Evolutionary conservation across 139 green algal genomes (phyloP).

Genomic region (Micractinium sp.): DNA sequence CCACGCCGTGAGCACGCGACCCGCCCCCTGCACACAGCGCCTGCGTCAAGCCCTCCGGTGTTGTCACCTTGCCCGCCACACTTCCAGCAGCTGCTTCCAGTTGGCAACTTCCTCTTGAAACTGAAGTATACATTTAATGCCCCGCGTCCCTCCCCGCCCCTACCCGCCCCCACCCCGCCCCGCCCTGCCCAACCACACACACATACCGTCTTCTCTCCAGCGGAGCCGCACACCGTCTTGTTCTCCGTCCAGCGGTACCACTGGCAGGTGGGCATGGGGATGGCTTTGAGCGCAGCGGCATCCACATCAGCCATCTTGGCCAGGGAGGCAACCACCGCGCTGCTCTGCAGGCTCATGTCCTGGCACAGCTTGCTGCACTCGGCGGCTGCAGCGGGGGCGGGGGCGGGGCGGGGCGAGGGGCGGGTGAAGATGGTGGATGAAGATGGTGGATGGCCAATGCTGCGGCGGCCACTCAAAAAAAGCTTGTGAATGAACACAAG

Average conservation of each 20-base stretch:
- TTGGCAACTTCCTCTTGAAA: too few relatives aligned
- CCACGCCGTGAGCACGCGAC: too few relatives aligned
- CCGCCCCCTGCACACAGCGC: too few relatives aligned
- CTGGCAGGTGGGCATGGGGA: not conserved
- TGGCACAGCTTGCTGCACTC: slow-evolving; percentile 4
- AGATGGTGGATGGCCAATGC: too few relatives aligned
- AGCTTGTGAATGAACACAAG: too few relatives aligned
- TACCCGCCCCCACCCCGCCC: not conserved
- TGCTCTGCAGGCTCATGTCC: not conserved
- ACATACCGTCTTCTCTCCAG: not conserved
- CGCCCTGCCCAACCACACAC: not conserved
- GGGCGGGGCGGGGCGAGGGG: too few relatives aligned
- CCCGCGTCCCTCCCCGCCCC: not conserved
- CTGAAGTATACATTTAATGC: too few relatives aligned
- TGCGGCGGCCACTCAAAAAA: too few relatives aligned
- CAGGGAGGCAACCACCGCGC: not conserved
- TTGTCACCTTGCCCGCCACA: too few relatives aligned
- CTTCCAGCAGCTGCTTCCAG: too few relatives aligned
- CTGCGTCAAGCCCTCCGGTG: too few relatives aligned
- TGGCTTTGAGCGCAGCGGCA: not conserved
- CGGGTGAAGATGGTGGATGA: too few relatives aligned
- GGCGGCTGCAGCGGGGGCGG: not conserved
- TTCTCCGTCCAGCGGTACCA: slow-evolving; percentile 13
- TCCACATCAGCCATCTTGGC: not conserved
- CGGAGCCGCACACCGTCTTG: not conserved